phyloP scores from a whole-genome alignment of 2,329 filamentous ascomycete species.

The Setomelanomma holmii region DNA sequence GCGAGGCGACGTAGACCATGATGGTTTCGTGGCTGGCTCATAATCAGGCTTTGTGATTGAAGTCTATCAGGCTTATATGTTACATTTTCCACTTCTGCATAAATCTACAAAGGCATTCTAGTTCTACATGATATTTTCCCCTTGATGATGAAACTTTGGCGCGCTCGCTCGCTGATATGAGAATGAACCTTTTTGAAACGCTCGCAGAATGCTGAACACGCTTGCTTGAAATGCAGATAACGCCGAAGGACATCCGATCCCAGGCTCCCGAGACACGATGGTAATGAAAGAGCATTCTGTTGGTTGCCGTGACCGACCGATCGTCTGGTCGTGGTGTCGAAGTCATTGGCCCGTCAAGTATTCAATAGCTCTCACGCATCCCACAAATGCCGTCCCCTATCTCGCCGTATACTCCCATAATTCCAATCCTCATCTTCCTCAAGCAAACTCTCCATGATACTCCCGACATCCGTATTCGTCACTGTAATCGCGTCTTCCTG shows the following conservation, averaged over 20 bases:
- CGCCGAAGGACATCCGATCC: neutral
- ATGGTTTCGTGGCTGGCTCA: too few relatives aligned
- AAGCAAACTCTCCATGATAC: slow-evolving; percentile 55
- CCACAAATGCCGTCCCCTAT: slow-evolving; percentile 17
- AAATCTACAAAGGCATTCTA: slow-evolving; percentile 1
- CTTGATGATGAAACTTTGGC: neutral
- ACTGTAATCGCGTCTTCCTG: slow-evolving; percentile 62
- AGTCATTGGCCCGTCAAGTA: too few relatives aligned
- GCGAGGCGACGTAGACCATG: too few relatives aligned
- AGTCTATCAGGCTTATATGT: too few relatives aligned
- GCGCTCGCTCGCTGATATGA: neutral
- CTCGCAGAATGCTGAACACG: too few relatives aligned
- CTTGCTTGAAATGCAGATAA: neutral
- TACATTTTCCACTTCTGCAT: neutral
- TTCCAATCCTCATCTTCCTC: slow-evolving; percentile 43
- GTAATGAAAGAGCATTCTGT: too few relatives aligned
- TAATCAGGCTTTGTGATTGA: too few relatives aligned
- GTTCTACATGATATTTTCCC: neutral
- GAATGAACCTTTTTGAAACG: too few relatives aligned
- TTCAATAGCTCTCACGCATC: too few relatives aligned
- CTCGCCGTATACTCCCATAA: slow-evolving; percentile 33
- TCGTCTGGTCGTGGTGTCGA: too few relatives aligned
- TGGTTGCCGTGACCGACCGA: too few relatives aligned
- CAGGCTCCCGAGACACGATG: too few relatives aligned
- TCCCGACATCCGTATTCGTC: slow-evolving; percentile 72